phyloP scores from a whole-genome alignment of 2,329 filamentous ascomycete genomes.

The Westerdykella ornata region DNA sequence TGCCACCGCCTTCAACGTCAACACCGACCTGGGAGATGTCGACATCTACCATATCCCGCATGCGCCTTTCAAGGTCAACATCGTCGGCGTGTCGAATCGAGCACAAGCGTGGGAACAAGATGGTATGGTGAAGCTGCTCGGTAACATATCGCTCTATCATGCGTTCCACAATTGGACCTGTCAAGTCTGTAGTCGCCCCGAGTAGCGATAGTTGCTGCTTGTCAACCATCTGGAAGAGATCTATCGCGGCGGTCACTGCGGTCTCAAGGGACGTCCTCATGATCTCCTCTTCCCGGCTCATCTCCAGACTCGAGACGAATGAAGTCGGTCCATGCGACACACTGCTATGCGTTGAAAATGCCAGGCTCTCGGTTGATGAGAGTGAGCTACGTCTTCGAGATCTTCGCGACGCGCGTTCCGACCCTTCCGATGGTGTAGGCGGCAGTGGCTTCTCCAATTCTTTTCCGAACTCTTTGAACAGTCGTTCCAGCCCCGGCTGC shows the following conservation, averaged over 20 bases:
- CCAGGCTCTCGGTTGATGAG: conserved; percentile 32
- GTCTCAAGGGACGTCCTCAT: conserved; percentile 87
- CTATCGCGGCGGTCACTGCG: conserved; percentile 86
- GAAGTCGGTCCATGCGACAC: conserved; percentile 33
- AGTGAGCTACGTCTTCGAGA: conserved; percentile 31
- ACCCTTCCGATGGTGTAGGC: conserved; percentile 53
- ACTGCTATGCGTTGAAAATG: conserved; percentile 35
- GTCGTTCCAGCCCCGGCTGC: conserved; percentile 80
- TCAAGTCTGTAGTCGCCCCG: conserved; percentile 87
- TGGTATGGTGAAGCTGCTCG: conserved; percentile 78
- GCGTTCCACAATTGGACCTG: conserved; percentile 83
- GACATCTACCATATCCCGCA: conserved; percentile 85
- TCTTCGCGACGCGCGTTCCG: conserved; percentile 27
- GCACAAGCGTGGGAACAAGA: conserved; percentile 78
- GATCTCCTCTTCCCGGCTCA: conserved; percentile 84
- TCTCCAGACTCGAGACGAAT: conserved; percentile 48
- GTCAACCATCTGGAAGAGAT: conserved; percentile 91
- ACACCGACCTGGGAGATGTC: conserved; percentile 95
- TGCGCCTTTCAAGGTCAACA: conserved; percentile 78
- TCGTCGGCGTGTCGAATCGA: conserved; percentile 75
- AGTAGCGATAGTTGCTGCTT: conserved; percentile 90
- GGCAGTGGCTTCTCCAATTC: conserved; percentile 81
- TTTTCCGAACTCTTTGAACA: conserved; percentile 82
- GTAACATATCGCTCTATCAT: conserved; percentile 92
- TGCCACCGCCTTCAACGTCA: conserved; percentile 67